phyloP scores from a whole-genome alignment of 768 basidiomycete species.

The Leccinum boreale region DNA sequence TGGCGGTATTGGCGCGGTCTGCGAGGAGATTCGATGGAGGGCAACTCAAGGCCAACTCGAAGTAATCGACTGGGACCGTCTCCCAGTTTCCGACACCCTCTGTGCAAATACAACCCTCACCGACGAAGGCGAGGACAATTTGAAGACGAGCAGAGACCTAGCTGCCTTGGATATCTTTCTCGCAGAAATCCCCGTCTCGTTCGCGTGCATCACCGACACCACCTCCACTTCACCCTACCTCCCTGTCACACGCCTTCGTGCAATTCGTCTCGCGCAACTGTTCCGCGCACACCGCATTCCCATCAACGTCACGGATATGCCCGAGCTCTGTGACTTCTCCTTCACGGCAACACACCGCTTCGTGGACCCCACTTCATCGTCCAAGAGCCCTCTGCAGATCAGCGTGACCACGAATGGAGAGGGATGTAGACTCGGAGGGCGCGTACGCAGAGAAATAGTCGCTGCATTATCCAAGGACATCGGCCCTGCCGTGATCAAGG shows the following conservation, averaged over 20 bases:
- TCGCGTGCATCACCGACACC: constrained; percentile 85
- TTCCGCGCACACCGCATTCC: constrained; percentile 62
- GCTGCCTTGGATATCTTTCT: constrained; percentile 50
- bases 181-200: constrained; percentile 29
- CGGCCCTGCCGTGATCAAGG: constrained; percentile 69
- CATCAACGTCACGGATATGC: constrained; percentile 85
- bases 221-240: constrained; percentile 42
- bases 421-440: constrained; percentile 80
- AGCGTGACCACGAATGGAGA: constrained; percentile 89
- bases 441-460: constrained; percentile 82
- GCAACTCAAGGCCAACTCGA: constrained; percentile 51
- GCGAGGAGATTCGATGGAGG: constrained; percentile 72
- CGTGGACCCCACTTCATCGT: constrained; percentile 42
- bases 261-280: constrained; percentile 51
- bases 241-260: constrained; percentile 39
- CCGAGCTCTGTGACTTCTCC: constrained; percentile 83
- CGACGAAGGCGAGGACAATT: background rate
- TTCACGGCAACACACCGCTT: constrained; percentile 88
- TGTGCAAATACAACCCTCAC: constrained; percentile 3
- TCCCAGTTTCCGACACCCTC: constrained; percentile 34
- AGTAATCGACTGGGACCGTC: constrained; percentile 52
- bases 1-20: constrained; percentile 47
- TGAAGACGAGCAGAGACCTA: constrained; percentile 34
- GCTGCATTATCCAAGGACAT: constrained; percentile 66
- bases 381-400: constrained; percentile 59